A percentile compares a stretch with the other conserved stretches of the same genome.
Conservation (phyloP, 2,329 filamentous ascomycete species). For the Hymenoscyphus linearis region DNA sequence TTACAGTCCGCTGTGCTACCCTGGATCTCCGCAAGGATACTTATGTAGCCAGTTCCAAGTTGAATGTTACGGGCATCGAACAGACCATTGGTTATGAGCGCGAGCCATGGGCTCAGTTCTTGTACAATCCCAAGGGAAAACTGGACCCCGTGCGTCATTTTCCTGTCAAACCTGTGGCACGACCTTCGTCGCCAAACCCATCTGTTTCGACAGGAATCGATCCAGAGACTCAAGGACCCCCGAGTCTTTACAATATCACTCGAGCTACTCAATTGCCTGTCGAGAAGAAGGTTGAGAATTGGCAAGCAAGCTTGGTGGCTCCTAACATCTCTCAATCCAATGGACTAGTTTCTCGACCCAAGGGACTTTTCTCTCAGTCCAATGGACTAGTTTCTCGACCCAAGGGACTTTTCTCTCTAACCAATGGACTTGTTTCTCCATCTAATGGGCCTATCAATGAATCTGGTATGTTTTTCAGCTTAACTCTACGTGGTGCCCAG, state of each 20-base stretch:
- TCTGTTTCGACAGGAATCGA: background rate
- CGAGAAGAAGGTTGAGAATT: background rate
- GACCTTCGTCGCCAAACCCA: background rate
- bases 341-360: background rate
- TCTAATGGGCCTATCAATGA: background rate
- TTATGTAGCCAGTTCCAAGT: background rate
- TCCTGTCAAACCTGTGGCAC: background rate
- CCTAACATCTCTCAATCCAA: background rate
- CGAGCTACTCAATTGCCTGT: background rate
- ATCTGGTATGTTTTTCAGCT: background rate
- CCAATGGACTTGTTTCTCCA: background rate
- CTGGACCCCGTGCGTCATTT: background rate
- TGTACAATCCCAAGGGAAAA: background rate
- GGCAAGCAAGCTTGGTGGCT: background rate
- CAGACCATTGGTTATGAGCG: background rate
- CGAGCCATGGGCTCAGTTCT: background rate
- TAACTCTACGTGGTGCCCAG: background rate
- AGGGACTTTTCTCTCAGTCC: too few relatives aligned
- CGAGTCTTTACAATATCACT: background rate
- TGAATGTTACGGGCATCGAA: background rate
- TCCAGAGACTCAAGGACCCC: background rate
- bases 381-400: too few relatives aligned
- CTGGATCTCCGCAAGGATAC: constrained; percentile 1
- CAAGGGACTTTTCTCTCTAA: too few relatives aligned
- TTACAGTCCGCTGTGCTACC: constrained; percentile 20